Percentiles rank a stretch among this genome's conserved stretches.
phyloP scores from a whole-genome alignment of 108 stramenopile genomes.

The Pseudonitzschia multiseries region DNA sequence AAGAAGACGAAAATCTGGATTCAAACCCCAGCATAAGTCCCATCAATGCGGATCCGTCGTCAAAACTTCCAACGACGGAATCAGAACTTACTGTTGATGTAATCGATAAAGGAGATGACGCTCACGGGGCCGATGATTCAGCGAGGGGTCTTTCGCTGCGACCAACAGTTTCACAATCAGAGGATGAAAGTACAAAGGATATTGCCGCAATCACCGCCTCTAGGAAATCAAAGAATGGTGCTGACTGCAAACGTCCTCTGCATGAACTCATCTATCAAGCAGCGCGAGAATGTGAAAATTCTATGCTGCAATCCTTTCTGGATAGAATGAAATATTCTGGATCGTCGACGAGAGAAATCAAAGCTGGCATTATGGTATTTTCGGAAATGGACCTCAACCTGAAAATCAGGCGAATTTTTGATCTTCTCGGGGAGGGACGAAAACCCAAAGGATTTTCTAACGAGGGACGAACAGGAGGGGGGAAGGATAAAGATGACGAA shows the following conservation, averaged over 20 bases:
- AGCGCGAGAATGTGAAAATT: constrained; percentile 45
- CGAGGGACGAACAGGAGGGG: neutral
- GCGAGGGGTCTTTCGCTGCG: constrained; percentile 15
- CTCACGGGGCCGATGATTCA: constrained; percentile 9
- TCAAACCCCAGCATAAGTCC: neutral
- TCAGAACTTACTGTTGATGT: neutral
- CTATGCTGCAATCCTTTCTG: constrained; percentile 47
- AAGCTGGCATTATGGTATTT: constrained; percentile 62
- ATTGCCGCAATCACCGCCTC: neutral
- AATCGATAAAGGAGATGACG: constrained; percentile 9
- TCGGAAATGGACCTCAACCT: constrained; percentile 58
- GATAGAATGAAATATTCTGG: constrained; percentile 36
- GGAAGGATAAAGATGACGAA: constrained; percentile 34
- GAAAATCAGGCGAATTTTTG: constrained; percentile 63
- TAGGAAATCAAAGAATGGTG: neutral
- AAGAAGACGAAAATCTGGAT: neutral
- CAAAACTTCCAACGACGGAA: neutral
- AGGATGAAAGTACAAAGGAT: constrained; percentile 4
- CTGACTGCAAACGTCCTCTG: constrained; percentile 26
- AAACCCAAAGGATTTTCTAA: neutral
- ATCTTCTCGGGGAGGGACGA: constrained; percentile 20
- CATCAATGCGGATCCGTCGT: neutral
- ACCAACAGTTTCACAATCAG: constrained; percentile 4
- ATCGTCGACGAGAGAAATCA: constrained; percentile 36
- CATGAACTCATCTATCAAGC: constrained; percentile 46